These are phyloP conservation scores for Ajuga reptans DNA, from an alignment of 305 asterid genomes.

Conservation along the genomic window DNA sequence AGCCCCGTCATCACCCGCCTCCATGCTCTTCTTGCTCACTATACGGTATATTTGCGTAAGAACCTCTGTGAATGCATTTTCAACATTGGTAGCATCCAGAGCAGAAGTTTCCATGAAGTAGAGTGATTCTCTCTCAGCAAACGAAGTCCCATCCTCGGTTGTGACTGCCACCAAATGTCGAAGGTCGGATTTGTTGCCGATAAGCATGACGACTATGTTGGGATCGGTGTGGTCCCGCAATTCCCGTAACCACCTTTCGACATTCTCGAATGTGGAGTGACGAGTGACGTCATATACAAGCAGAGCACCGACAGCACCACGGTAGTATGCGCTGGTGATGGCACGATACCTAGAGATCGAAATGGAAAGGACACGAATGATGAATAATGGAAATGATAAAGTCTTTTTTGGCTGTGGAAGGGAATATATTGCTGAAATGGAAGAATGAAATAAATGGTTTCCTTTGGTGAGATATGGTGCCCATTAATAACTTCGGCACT, in stretches of 20 bases:
- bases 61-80: constrained; percentile 65
- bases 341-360: constrained; percentile 54
- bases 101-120: constrained; percentile 88
- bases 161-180: constrained; percentile 70
- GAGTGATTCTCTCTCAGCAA: constrained; percentile 63
- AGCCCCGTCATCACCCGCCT: constrained; percentile 41
- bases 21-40: constrained; percentile 68
- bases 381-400: not conserved
- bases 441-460: not conserved
- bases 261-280: constrained; percentile 63
- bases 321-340: constrained; percentile 81
- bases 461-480: too few species aligned
- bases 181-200: constrained; percentile 78
- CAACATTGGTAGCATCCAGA: constrained; percentile 62
- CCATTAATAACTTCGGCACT: too few species aligned
- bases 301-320: constrained; percentile 80
- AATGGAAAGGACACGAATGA: not conserved
- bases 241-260: constrained; percentile 71
- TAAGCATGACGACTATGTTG: constrained; percentile 65
- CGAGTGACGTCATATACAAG: constrained; percentile 75
- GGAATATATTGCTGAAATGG: not conserved
- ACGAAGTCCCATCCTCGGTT: constrained; percentile 59
- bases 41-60: constrained; percentile 54
- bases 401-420: not conserved
- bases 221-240: constrained; percentile 76